These are phyloP conservation scores for Phialophora expanda DNA, from an alignment of 2,329 filamentous ascomycete species.

Conservation along the genomic window DNA sequence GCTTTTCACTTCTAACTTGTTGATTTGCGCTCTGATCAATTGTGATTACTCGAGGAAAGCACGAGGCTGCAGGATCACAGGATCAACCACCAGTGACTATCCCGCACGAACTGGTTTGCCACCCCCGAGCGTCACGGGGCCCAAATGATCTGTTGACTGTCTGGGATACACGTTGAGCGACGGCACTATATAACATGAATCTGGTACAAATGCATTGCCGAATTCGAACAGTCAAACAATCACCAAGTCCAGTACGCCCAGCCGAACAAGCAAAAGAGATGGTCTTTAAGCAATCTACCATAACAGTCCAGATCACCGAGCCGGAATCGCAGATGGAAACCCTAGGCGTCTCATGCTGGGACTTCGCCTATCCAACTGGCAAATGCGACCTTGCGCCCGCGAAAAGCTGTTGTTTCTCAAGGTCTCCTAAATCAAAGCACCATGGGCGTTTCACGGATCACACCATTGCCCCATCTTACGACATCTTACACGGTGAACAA, in stretches of 20 bases:
- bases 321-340: slow-evolving; percentile 14
- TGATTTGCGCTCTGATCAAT: neutral
- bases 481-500: neutral
- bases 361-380: slow-evolving; percentile 29
- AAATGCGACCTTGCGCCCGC: slow-evolving; percentile 13
- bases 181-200: neutral
- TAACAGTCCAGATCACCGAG: slow-evolving; percentile 1
- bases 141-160: neutral
- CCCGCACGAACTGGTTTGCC: neutral
- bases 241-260: neutral
- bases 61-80: slow-evolving; percentile 10
- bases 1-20: neutral
- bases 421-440: slow-evolving; percentile 1
- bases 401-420: slow-evolving; percentile 14
- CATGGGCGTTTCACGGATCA: neutral
- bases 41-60: neutral
- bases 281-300: neutral
- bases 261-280: neutral
- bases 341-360: slow-evolving; percentile 30
- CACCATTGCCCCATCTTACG: neutral
- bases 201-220: neutral
- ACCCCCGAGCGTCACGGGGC: neutral
- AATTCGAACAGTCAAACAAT: neutral
- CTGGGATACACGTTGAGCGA: neutral
- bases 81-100: neutral